These are phyloP conservation scores for Ceriops decandra DNA, from an alignment of 345 rosid genomes.

Conservation along the genomic window DNA sequence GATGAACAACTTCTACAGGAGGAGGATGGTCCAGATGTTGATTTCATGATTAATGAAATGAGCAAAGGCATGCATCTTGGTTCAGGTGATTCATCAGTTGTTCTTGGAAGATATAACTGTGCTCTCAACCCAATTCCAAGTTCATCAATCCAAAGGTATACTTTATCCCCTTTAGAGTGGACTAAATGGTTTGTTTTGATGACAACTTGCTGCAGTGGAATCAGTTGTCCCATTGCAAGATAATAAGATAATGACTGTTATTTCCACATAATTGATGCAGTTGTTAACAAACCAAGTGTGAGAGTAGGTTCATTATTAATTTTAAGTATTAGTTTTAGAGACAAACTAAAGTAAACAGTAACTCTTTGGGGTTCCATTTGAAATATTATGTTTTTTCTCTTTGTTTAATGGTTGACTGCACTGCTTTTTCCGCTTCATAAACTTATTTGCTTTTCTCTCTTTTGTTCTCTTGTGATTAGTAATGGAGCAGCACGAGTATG, in stretches of 20 bases:
- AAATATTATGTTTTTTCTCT: background rate
- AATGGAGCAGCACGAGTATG: background rate
- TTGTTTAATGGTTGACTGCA: background rate
- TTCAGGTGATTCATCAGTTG: slow-evolving; percentile 50
- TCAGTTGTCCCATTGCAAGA: background rate
- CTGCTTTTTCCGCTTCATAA: no score
- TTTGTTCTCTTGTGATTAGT: no score
- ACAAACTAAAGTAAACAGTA: background rate
- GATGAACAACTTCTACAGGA: slow-evolving; percentile 90
- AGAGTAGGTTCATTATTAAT: background rate
- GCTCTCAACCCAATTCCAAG: slow-evolving; percentile 43
- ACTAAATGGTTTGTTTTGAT: background rate
- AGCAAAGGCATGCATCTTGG: slow-evolving; percentile 66
- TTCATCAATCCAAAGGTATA: slow-evolving; percentile 58
- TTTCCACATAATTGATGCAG: slow-evolving; percentile 2
- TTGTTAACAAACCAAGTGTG: background rate
- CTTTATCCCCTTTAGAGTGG: background rate
- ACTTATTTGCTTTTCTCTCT: no score
- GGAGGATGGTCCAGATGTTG: slow-evolving; percentile 65
- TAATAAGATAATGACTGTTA: background rate
- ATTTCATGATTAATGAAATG: slow-evolving; percentile 53
- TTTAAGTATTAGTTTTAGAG: background rate
- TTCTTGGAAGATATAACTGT: slow-evolving; percentile 46
- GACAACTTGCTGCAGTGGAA: background rate
- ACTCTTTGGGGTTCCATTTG: background rate